Evolutionary conservation across 306 rosid species (phyloP), one percentile per base, ranked within the genome.

Genomic region (Prosopis cineraria): DNA sequence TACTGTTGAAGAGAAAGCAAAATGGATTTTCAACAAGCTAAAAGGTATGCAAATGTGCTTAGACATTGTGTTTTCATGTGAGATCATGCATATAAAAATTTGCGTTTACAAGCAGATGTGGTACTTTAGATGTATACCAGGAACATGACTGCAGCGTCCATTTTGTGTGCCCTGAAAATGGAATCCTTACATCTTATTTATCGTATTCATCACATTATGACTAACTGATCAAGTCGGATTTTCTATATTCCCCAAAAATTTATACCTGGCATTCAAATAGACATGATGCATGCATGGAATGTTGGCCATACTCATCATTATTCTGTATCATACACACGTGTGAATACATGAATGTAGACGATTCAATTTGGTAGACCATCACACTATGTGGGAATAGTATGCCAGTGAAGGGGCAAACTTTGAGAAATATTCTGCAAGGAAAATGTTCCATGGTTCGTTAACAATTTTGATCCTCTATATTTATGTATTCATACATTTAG

Each of bases 1-100:
- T 48, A 91, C 98, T 1, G 98, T 95, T 44, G 98, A 95, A 84
- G 97, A 92, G 78, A 95, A 95, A 87, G 98, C 98, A 12, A 95
- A 93, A 85, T 95, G 98, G 98, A 44, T 95, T 78, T 95, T 95
- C 87, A 91, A 92, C 93, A 95, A 95, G 73, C 87, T 95, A 24
- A 95, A 95, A 95, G 98, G 98, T 94, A 80, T 52, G 58, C 36
- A 29, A 37, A 52, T 58, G 34, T 2, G 20, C 73, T 50, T 60
- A 53, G 27, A 72, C 34, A 50, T 20, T 67, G n/a, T 39, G 40
- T 40, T 10, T 37, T 39, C 50, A 22, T 67, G 30, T 65, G 70
- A n/a, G 17, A 65, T 39, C 50, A 39, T 37, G 50, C 71, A 66
- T 10, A 39, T 37, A 67, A 67, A 37, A 40, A 48, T 71, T 55